Conservation (phyloP, 805 yeast species). For the Metschnikowia henanensis region DNA sequence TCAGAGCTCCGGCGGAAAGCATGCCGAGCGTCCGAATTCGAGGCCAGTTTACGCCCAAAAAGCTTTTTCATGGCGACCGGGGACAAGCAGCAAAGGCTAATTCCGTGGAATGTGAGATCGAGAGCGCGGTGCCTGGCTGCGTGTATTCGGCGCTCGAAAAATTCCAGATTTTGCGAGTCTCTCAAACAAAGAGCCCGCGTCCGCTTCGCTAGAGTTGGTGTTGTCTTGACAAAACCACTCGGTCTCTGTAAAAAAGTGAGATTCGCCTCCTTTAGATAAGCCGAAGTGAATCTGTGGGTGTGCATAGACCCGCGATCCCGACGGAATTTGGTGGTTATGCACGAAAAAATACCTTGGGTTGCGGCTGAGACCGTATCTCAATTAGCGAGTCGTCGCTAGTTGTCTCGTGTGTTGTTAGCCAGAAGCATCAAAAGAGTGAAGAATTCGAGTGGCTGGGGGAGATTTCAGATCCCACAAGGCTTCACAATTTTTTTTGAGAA, state of each 20-base stretch:
- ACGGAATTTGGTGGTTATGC: no score
- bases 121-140: no score
- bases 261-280: neutral
- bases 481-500: no score
- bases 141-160: no score
- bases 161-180: no score
- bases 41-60: conserved; percentile 11
- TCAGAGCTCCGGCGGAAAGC: neutral
- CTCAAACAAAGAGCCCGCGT: neutral
- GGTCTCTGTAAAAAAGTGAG: neutral
- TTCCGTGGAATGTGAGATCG: neutral
- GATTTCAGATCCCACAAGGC: no score
- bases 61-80: conserved; percentile 4
- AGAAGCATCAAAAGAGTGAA: no score
- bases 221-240: neutral
- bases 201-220: neutral
- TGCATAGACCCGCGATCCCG: neutral
- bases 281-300: neutral
- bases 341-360: no score
- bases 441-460: no score
- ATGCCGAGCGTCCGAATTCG: neutral
- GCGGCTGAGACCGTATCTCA: no score
- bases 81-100: neutral
- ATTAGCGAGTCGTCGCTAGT: no score
- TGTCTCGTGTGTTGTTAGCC: no score